Evolutionary conservation across 768 basidiomycete species (phyloP).

Genomic region (Paxillus rubicundulus): DNA sequence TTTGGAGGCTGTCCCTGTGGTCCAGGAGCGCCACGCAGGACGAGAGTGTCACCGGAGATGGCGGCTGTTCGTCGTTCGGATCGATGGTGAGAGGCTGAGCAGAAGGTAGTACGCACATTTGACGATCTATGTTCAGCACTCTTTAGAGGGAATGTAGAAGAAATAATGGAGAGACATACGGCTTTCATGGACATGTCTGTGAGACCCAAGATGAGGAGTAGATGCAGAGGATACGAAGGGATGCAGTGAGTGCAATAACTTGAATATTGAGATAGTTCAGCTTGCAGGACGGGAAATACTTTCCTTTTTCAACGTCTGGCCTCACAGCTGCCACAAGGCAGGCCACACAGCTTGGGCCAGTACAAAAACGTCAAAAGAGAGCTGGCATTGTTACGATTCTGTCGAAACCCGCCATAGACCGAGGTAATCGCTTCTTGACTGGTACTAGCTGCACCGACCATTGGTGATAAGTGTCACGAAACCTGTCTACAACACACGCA

Average conservation of each 20-base stretch:
- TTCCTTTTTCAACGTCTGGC: not conserved
- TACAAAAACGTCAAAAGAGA: not conserved
- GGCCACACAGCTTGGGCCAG: no score
- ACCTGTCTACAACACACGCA: slow-evolving; percentile 15
- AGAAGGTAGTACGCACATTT: slow-evolving; percentile 47
- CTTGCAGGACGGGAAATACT: not conserved
- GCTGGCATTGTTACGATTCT: not conserved
- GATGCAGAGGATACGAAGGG: not conserved
- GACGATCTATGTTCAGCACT: slow-evolving; percentile 42
- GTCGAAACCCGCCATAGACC: not conserved
- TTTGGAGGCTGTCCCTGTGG: slow-evolving; percentile 87
- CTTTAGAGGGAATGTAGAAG: not conserved
- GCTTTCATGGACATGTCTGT: slow-evolving; percentile 70
- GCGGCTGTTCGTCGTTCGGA: slow-evolving; percentile 55
- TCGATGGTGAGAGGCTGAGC: slow-evolving; percentile 14
- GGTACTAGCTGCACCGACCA: not conserved
- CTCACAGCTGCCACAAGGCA: no score
- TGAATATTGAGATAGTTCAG: no score
- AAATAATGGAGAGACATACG: slow-evolving; percentile 41
- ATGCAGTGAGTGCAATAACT: no score
- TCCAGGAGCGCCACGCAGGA: slow-evolving; percentile 73
- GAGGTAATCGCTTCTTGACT: not conserved
- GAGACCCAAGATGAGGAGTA: slow-evolving; percentile 2
- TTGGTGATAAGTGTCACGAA: not conserved
- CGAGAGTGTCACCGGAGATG: slow-evolving; percentile 86